Conservation (phyloP, 192 early-diverging fungal genomes). For the Coemansia sp. region DNA sequence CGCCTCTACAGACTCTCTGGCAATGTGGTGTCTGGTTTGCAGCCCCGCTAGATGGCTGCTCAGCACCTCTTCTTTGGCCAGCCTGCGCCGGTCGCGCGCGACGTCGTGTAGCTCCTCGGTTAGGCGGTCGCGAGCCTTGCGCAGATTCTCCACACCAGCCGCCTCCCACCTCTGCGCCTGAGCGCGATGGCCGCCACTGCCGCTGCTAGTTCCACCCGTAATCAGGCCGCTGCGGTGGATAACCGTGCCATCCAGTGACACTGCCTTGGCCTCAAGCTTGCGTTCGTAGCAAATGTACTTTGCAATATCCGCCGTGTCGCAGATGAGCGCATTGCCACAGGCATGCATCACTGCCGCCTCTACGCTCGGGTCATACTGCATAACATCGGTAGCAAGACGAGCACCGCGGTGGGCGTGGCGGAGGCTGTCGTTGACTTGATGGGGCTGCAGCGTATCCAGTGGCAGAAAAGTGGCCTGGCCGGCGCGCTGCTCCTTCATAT, state of each 20-base stretch:
- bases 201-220: slow-evolving; percentile 74
- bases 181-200: slow-evolving; percentile 37
- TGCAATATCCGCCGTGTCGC: slow-evolving; percentile 86
- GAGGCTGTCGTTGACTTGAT: slow-evolving; percentile 80
- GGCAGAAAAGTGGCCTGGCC: slow-evolving; percentile 96
- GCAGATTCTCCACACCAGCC: slow-evolving; percentile 79
- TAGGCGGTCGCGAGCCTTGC: slow-evolving; percentile 71
- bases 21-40: slow-evolving; percentile 63
- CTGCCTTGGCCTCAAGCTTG: slow-evolving; percentile 85
- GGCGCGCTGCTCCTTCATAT: slow-evolving; percentile 88
- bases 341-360: slow-evolving; percentile 89
- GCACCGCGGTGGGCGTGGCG: slow-evolving; percentile 81
- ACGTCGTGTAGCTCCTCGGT: slow-evolving; percentile 75
- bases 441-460: slow-evolving; percentile 76
- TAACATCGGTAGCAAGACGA: slow-evolving; percentile 90
- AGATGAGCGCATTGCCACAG: slow-evolving; percentile 91
- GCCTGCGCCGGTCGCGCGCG: slow-evolving; percentile 69
- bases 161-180: slow-evolving; percentile 84
- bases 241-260: slow-evolving; percentile 91
- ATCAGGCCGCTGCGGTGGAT: slow-evolving; percentile 98
- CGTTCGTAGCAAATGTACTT: slow-evolving; percentile 85
- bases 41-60: slow-evolving; percentile 65
- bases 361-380: slow-evolving; percentile 78
- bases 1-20: slow-evolving; percentile 62
- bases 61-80: slow-evolving; percentile 65